A percentile compares a stretch with the other conserved stretches of the same genome.
phyloP scores from a whole-genome alignment of 83 land plant species.

The Picea abies region DNA sequence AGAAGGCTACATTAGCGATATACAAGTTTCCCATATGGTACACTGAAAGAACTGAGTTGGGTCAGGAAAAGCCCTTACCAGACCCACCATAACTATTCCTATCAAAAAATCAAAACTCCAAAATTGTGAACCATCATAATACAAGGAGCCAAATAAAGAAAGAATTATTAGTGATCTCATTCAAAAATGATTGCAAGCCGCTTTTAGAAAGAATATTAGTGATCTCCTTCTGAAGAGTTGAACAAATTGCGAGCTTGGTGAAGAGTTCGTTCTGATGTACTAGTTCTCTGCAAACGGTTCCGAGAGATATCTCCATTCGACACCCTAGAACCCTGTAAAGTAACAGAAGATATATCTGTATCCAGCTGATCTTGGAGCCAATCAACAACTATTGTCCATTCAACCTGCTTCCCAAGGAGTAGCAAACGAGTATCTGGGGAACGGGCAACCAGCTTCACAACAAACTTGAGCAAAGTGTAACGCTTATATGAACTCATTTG shows the following conservation, averaged over 20 bases:
- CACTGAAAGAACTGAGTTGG: neutral
- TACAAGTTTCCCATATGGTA: conserved; percentile 2
- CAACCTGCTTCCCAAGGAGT: conserved; percentile 18
- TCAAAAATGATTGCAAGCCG: neutral
- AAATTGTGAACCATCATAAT: conserved; percentile 11
- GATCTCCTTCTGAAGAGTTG: conserved; percentile 13
- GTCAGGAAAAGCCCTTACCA: neutral
- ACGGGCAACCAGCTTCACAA: conserved; percentile 25
- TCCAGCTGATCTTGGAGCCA: conserved; percentile 39
- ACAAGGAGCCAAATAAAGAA: neutral
- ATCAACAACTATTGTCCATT: conserved; percentile 34
- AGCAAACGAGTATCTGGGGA: conserved; percentile 22
- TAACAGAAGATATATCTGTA: conserved; percentile 4
- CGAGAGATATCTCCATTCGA: conserved; percentile 31
- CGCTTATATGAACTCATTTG: conserved; percentile 25
- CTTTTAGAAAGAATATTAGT: neutral
- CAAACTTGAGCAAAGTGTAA: conserved; percentile 28
- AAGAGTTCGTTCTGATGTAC: conserved; percentile 33
- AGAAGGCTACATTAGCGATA: conserved; percentile 6
- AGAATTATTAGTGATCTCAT: conserved; percentile 11
- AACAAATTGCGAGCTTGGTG: conserved; percentile 27
- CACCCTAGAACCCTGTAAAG: conserved; percentile 14
- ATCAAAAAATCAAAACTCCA: conserved; percentile 15
- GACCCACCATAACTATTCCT: neutral
- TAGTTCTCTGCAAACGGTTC: conserved; percentile 30